Evolutionary conservation across 805 yeast species (phyloP).

Genomic region (Ogataea dorogensis): DNA sequence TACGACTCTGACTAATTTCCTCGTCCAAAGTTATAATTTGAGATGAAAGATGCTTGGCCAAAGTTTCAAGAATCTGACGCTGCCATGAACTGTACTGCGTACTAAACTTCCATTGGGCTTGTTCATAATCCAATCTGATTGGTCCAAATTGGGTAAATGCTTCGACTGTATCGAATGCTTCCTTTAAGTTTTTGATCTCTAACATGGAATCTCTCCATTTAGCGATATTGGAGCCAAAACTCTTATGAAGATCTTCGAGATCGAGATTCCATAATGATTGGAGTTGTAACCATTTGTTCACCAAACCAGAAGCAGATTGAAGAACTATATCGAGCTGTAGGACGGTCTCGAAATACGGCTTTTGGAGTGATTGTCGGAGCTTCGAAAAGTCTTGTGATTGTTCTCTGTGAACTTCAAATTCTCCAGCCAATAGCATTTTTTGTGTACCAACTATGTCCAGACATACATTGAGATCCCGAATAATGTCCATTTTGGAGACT

Average conservation of each 20-base stretch:
- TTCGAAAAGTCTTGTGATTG: not conserved
- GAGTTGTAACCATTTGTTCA: slow-evolving; percentile 51
- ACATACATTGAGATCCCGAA: slow-evolving; percentile 27
- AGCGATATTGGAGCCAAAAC: slow-evolving; percentile 35
- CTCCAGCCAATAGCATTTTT: slow-evolving; percentile 20
- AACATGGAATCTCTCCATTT: slow-evolving; percentile 50
- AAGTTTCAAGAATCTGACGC: slow-evolving; percentile 38
- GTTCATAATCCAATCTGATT: slow-evolving; percentile 44
- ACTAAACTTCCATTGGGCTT: slow-evolving; percentile 50
- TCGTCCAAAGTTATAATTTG: slow-evolving; percentile 33
- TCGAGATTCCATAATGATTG: slow-evolving; percentile 61
- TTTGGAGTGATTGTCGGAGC: slow-evolving; percentile 1
- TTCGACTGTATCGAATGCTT: slow-evolving; percentile 51
- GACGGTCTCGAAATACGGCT: slow-evolving; percentile 25
- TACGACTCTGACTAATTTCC: slow-evolving; percentile 35
- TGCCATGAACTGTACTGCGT: slow-evolving; percentile 60
- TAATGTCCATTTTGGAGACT: slow-evolving; percentile 33
- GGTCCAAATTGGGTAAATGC: slow-evolving; percentile 40
- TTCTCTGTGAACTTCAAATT: slow-evolving; percentile 21
- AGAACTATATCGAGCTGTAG: slow-evolving; percentile 35
- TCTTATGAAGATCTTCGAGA: slow-evolving; percentile 37
- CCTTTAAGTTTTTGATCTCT: slow-evolving; percentile 43
- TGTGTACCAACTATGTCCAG: slow-evolving; percentile 29
- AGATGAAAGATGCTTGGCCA: slow-evolving; percentile 39
- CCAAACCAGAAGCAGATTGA: slow-evolving; percentile 35